Base-by-base conservation (phyloP, 352 stramenopile species). In the Globisporangium abappressorium region DNA sequence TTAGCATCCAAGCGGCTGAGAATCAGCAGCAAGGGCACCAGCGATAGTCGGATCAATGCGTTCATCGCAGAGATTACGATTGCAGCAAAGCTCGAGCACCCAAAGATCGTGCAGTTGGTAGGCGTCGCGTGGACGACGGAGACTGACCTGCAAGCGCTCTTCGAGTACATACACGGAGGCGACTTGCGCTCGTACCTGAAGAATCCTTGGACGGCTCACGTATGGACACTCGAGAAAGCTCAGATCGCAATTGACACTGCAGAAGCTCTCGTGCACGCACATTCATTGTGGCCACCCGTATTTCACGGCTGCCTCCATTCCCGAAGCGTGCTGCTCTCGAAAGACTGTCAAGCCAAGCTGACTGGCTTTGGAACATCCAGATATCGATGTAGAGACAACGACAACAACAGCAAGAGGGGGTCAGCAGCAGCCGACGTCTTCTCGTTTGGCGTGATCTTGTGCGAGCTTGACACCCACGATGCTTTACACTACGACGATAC, bases 391-490 rank as follows among this genome's bases (percentile, higher is more conserved):
- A 24, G 22, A 20, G 12, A 12, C 51, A 7, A 22, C 49, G n/a
- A 55, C 47, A 20, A 56, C 22, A 22, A 0, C 22, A 57, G 5
- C 3, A 5, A 3, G 6, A 24, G 33, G 2, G n/a, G 3, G 4
- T n/a, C 51, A 22, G 12, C 51, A 6, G 51, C 24, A 5, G 14
- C 24, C 12, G 51, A 57, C 12, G 18, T 57, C 33, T 82, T 75
- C 61, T 73, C 68, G 24, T 82, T 80, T 57, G 75, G 73, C 26
- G 73, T 77, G 12, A 20, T 82, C 15, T 22, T 85, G 49, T 82
- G 74, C 4, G 78, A 86, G 59, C 54, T 86, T 20, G 76, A 81
- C 51, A 81, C 75, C 3, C 78, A 43, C 11, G 14, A 85, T 56
- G 62, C 43, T 26, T 63, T 80, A 14, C 75, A 71, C 30, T 83